Evolutionary conservation across 257 asterid genomes (phyloP).

Genomic region (Gynochthodes officinalis): DNA sequence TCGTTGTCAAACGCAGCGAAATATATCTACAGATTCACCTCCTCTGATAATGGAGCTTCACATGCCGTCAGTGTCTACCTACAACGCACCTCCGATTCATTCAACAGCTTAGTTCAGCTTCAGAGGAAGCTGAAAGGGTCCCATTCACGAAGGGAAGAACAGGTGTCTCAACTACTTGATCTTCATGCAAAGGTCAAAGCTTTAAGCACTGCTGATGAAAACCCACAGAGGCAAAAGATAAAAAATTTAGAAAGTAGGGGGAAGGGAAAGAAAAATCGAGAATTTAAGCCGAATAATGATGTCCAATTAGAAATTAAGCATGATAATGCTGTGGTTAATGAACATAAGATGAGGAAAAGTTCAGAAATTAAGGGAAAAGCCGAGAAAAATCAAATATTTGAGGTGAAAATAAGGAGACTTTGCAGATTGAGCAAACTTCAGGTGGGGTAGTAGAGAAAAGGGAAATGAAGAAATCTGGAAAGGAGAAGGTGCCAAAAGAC

Average conservation of each 20-base stretch:
- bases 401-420: constrained; percentile 3
- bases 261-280: background rate
- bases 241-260: no score
- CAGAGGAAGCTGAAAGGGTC: constrained; percentile 29
- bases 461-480: background rate
- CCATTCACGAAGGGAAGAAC: constrained; percentile 10
- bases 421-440: background rate
- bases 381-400: background rate
- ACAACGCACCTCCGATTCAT: constrained; percentile 46
- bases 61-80: constrained; percentile 43
- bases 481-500: background rate
- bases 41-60: constrained; percentile 51
- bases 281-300: background rate
- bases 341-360: background rate
- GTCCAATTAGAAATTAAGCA: background rate
- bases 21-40: constrained; percentile 38
- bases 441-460: background rate
- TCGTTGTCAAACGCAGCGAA: constrained; percentile 49
- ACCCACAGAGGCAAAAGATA: background rate
- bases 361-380: background rate
- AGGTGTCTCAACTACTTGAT: background rate
- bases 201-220: background rate
- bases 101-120: constrained; percentile 40
- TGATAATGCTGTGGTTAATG: background rate
- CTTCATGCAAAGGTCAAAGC: background rate